Percentiles rank a stretch among this genome's conserved stretches.
These are phyloP conservation scores for Gastrolobium villosum DNA, from an alignment of 306 rosid genomes.

Conservation along the genomic window DNA sequence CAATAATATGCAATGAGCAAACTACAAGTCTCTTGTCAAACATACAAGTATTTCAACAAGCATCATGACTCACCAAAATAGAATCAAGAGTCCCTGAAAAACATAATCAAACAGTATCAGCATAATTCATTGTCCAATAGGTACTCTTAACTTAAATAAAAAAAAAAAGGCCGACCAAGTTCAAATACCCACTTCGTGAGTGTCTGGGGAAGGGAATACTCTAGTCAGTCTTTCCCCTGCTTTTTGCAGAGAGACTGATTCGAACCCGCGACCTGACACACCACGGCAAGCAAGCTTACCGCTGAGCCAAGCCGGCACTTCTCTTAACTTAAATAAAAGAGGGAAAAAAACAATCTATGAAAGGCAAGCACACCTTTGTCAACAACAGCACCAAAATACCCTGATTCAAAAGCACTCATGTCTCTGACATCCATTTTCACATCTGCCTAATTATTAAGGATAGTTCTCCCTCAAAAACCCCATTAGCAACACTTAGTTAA, in stretches of 20 bases:
- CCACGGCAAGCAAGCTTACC: too few relatives aligned
- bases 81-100: conserved; percentile 93
- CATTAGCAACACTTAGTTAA: conserved; percentile 8
- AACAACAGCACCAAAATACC: conserved; percentile 70
- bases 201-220: too few relatives aligned
- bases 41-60: conserved; percentile 36
- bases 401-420: conserved; percentile 72
- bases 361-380: conserved; percentile 73
- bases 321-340: not conserved
- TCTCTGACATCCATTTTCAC: conserved; percentile 86
- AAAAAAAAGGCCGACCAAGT: too few relatives aligned
- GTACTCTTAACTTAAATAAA: too few relatives aligned
- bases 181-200: too few relatives aligned
- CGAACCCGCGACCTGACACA: too few relatives aligned
- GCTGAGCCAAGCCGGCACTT: too few relatives aligned
- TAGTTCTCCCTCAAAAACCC: conserved; percentile 22
- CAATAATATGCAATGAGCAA: conserved; percentile 46
- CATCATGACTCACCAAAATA: conserved; percentile 72
- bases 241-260: too few relatives aligned
- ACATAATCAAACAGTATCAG: conserved; percentile 42
- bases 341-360: not conserved
- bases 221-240: too few relatives aligned
- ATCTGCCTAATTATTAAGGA: conserved; percentile 61
- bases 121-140: conserved; percentile 6
- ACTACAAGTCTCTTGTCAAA: conserved; percentile 10